Evolutionary conservation across 179 eudicot species (phyloP).

Genomic region (Heliamphora pulchella): DNA sequence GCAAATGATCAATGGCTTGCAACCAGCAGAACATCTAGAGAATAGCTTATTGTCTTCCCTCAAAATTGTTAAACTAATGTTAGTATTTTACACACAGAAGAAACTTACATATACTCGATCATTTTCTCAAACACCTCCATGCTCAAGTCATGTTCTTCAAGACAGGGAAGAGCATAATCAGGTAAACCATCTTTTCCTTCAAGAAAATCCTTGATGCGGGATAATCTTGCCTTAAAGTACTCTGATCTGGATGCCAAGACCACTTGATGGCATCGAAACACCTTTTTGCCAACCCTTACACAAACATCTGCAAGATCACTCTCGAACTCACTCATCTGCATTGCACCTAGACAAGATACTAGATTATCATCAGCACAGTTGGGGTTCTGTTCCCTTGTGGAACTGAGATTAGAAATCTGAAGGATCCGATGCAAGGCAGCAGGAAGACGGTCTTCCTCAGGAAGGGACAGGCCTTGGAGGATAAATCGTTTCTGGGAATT

Average conservation of each 20-base stretch:
- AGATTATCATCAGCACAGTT: constrained; percentile 25
- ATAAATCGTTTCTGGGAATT: constrained; percentile 87
- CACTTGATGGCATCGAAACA: constrained; percentile 91
- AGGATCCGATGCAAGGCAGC: constrained; percentile 58
- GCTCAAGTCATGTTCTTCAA: constrained; percentile 87
- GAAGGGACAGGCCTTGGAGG: constrained; percentile 79
- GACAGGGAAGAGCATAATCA: constrained; percentile 55
- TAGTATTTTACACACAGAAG: constrained; percentile 3
- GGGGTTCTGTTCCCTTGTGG: constrained; percentile 29
- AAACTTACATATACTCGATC: constrained; percentile 85
- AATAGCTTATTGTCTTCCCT: background rate
- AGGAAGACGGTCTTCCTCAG: constrained; percentile 89
- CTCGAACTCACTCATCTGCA: constrained; percentile 35
- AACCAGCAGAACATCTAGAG: background rate
- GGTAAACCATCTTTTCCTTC: constrained; percentile 44
- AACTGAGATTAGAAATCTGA: constrained; percentile 49
- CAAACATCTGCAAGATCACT: constrained; percentile 86
- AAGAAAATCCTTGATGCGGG: constrained; percentile 75
- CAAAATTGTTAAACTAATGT: background rate
- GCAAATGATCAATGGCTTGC: background rate
- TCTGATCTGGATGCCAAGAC: constrained; percentile 89
- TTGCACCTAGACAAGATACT: constrained; percentile 29
- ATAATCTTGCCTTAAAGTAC: constrained; percentile 82
- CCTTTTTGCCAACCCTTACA: constrained; percentile 55
- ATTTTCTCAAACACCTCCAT: constrained; percentile 77